Conservation (phyloP, 2,329 filamentous ascomycete genomes). For the Phyllachora maydis region DNA sequence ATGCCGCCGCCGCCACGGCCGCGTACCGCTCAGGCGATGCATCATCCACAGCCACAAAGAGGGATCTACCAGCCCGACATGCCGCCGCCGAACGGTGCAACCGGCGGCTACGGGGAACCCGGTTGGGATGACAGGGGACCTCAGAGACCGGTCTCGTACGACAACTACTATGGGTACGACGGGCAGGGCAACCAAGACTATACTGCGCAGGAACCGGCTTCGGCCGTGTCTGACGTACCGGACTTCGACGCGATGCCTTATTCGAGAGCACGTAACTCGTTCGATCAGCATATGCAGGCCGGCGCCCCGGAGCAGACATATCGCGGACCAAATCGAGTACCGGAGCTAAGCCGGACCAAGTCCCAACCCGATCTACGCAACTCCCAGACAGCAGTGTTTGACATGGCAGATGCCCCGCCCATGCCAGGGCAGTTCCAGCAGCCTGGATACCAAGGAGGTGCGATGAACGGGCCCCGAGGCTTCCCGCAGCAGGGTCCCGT, state of each 20-base stretch:
- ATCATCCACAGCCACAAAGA: conserved; percentile 26
- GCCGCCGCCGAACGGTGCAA: conserved; percentile 22
- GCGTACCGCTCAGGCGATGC: conserved; percentile 29
- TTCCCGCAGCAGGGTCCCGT: background rate
- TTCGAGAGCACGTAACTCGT: conserved; percentile 17
- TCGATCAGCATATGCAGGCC: conserved; percentile 25
- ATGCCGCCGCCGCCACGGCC: conserved; percentile 31
- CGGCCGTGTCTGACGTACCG: conserved; percentile 12
- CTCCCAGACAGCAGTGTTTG: conserved; percentile 48
- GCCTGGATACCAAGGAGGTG: conserved; percentile 6
- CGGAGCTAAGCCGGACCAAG: conserved; percentile 36
- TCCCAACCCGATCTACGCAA: conserved; percentile 47
- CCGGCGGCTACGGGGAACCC: conserved; percentile 11
- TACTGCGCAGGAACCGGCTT: conserved; percentile 8
- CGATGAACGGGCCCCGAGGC: conserved; percentile 5
- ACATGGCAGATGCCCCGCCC: conserved; percentile 45
- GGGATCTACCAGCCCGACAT: too few relatives aligned
- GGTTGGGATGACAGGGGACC: conserved; percentile 15
- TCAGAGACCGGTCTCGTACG: conserved; percentile 17
- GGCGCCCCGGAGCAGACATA: conserved; percentile 18
- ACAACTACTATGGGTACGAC: conserved; percentile 35
- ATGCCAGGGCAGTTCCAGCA: conserved; percentile 16
- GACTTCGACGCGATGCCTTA: conserved; percentile 20
- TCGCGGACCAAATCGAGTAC: conserved; percentile 25
- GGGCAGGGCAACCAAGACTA: conserved; percentile 13